A percentile compares a stretch with the other conserved stretches of the same genome.
Evolutionary conservation across 371 early-diverging fungal species (phyloP).

Genomic region (Mortierella sp.): DNA sequence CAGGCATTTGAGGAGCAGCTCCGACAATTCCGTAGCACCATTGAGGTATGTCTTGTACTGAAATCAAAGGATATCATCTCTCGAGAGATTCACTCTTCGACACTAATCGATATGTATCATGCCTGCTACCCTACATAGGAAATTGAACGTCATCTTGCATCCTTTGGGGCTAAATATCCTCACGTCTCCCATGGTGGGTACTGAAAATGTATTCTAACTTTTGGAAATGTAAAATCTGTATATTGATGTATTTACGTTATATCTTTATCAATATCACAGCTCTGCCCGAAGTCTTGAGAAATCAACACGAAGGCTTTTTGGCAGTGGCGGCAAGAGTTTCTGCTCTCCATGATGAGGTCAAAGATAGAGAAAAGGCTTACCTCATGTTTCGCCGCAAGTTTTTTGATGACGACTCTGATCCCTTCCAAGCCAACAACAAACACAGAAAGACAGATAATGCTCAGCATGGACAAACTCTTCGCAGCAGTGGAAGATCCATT

Average conservation of each 20-base stretch:
- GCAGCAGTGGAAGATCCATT: neutral
- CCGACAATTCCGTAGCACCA: constrained; percentile 44
- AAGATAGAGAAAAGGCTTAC: constrained; percentile 62
- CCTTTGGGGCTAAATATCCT: constrained; percentile 31
- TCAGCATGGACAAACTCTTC: constrained; percentile 13
- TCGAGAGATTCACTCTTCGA: neutral
- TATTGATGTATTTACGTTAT: neutral
- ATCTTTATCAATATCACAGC: constrained; percentile 37
- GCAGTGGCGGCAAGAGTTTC: constrained; percentile 72
- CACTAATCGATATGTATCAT: neutral
- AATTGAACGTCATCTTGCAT: constrained; percentile 51
- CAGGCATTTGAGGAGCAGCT: constrained; percentile 43
- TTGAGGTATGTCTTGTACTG: constrained; percentile 27
- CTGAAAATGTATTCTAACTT: no score
- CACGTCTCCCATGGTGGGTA: constrained; percentile 42
- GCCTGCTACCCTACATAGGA: constrained; percentile 15
- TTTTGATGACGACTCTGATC: constrained; percentile 58
- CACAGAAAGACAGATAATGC: constrained; percentile 18
- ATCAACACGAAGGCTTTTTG: constrained; percentile 75
- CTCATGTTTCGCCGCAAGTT: constrained; percentile 60
- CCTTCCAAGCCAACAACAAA: constrained; percentile 42
- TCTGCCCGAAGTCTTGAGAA: constrained; percentile 67
- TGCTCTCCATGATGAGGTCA: constrained; percentile 69
- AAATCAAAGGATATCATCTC: neutral
- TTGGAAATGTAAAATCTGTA: neutral